Evolutionary conservation across 179 eudicot genomes (phyloP), one percentile per base, ranked within the genome.

Genomic region (Silene coronaria): DNA sequence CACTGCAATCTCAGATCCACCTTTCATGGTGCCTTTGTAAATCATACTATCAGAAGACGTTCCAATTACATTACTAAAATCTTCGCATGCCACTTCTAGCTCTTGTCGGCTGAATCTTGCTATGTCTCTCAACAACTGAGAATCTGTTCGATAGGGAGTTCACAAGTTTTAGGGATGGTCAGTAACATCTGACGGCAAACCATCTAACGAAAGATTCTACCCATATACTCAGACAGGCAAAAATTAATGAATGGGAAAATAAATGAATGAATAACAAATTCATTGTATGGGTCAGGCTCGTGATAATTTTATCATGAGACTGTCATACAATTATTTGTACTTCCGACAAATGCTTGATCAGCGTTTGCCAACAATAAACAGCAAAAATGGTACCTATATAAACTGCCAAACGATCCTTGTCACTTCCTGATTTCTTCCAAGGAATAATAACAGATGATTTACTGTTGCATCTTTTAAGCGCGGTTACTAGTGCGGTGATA

Each of bases 81-180:
- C 99, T 87, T 95, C 99, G 82, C 99, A 95, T 11, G 97, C 97
- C 67, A 92, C 90, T 85, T 95, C 99, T 30, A 95, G 99, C 65
- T 91, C 97, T 81, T 91, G 93, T 80, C 99, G 85, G 85, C 82
- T 87, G 77, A 77, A 91, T 79, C 84, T 84, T 12, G 3, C 70
- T 22, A 92, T 92, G 86, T 90, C 93, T 85, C 84, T 89, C 84
- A 92, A 67, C 82, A 89, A 78, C 78, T 87, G 91, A 30, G 93
- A 82, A 85, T 95, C 99, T 86, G 85, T 78, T 74, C 5, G 80
- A 38, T 27, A 42, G 16, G 70, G 12, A 58, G n/a, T 3, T 34
- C 14, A 7, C 28, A 45, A 58, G 12, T 14, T 70, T 48, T 42
- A 46, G 69, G 48, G 14, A 42, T 11, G 48, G 1, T 42, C 48